phyloP scores from a whole-genome alignment of 2,329 filamentous ascomycete genomes.

The Pyricularia grisea region DNA sequence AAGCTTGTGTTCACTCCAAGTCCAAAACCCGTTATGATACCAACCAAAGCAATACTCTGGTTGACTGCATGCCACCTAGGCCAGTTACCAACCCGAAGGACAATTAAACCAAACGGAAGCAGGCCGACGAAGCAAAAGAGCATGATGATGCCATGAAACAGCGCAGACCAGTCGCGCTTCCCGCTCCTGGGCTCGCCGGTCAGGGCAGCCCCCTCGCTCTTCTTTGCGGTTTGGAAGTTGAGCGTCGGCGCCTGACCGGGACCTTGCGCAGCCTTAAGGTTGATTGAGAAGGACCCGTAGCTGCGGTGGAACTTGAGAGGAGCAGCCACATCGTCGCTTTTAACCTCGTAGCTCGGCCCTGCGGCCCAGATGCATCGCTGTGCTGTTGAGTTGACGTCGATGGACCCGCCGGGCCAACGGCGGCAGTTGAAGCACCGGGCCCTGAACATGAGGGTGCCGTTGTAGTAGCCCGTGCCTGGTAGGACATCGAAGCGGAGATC shows the following conservation, averaged over 20 bases:
- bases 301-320: constrained; percentile 40
- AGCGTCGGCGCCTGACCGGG: constrained; percentile 24
- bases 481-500: constrained; percentile 34
- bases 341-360: constrained; percentile 29
- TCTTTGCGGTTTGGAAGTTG: constrained; percentile 16
- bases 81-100: constrained; percentile 40
- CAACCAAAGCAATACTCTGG: constrained; percentile 37
- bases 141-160: constrained; percentile 43
- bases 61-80: constrained; percentile 45
- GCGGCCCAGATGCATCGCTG: constrained; percentile 47
- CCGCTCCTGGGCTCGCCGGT: constrained; percentile 13
- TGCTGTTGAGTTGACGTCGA: constrained; percentile 38
- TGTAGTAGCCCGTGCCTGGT: constrained; percentile 34
- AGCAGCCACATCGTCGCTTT: constrained; percentile 31
- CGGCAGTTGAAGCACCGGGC: constrained; percentile 45
- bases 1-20: constrained; percentile 44
- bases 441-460: constrained; percentile 34
- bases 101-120: constrained; percentile 44
- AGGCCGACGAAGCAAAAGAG: constrained; percentile 43
- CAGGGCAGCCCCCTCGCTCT: constrained; percentile 25
- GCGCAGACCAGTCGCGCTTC: constrained; percentile 27
- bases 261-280: constrained; percentile 38
- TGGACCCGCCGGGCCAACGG: constrained; percentile 35
- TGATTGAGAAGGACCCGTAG: constrained; percentile 46
- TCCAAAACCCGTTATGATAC: constrained; percentile 38